A percentile compares a stretch with the other conserved stretches of the same genome.
These are phyloP conservation scores for Chlamydomonas urium DNA, from an alignment of 139 green algal species.

Conservation along the genomic window DNA sequence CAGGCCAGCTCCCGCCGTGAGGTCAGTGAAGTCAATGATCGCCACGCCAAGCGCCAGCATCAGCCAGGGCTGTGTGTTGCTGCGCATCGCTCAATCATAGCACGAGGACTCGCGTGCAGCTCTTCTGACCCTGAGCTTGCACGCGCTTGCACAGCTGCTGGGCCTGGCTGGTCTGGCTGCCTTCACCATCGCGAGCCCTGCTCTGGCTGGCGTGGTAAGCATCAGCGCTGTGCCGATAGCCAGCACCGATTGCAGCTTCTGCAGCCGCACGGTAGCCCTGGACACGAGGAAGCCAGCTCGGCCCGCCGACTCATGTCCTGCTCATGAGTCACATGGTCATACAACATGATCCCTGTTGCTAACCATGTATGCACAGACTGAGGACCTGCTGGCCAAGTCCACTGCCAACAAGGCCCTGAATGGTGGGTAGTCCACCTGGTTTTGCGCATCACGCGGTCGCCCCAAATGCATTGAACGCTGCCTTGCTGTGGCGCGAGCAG, in stretches of 20 bases:
- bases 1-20: constrained; percentile 23
- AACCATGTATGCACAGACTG: too few relatives aligned
- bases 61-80: too few relatives aligned
- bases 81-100: too few relatives aligned
- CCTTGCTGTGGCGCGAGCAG: too few relatives aligned
- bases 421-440: constrained; percentile 8
- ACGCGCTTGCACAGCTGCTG: constrained; percentile 18
- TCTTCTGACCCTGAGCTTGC: neutral
- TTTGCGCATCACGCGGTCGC: neutral
- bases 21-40: constrained; percentile 5
- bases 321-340: too few relatives aligned
- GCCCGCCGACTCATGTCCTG: too few relatives aligned
- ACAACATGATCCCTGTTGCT: too few relatives aligned
- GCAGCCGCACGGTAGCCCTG: too few relatives aligned
- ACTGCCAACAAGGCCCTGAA: constrained; percentile 64
- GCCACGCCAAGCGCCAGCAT: neutral
- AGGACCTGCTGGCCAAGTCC: constrained; percentile 61
- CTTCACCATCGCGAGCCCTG: constrained; percentile 15
- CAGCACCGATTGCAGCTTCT: too few relatives aligned
- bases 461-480: neutral
- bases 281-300: too few relatives aligned
- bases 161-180: constrained; percentile 24
- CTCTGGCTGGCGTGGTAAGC: constrained; percentile 30
- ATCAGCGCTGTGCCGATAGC: too few relatives aligned
- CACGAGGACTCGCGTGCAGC: neutral